Percentiles rank a stretch among this genome's conserved stretches.
phyloP scores from a whole-genome alignment of 2,329 filamentous ascomycete species.

The Aaosphaeria pasadenensis region DNA sequence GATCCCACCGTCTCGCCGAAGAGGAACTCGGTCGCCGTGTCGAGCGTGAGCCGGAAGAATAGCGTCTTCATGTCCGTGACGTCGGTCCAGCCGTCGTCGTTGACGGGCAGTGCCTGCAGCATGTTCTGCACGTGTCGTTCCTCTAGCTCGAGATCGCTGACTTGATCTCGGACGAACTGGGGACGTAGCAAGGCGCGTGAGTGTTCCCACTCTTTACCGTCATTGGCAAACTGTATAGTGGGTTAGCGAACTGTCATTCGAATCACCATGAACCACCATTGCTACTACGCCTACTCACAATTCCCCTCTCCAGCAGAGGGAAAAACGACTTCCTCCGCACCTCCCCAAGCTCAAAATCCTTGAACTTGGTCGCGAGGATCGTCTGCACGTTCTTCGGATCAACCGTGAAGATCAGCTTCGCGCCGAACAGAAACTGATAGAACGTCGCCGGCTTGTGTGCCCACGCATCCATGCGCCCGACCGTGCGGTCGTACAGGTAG shows the following conservation, averaged over 20 bases:
- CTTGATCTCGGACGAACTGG: slow-evolving; percentile 32
- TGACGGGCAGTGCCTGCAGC: slow-evolving; percentile 19
- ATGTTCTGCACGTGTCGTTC: slow-evolving; percentile 32
- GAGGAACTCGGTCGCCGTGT: slow-evolving; percentile 36
- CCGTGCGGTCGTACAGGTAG: no score
- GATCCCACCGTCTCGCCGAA: slow-evolving; percentile 35
- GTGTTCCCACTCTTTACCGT: slow-evolving; percentile 30
- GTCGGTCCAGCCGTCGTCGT: slow-evolving; percentile 20
- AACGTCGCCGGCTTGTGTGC: slow-evolving; percentile 20
- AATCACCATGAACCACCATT: not conserved
- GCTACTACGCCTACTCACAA: slow-evolving; percentile 16
- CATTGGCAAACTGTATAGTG: slow-evolving; percentile 22
- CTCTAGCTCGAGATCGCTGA: slow-evolving; percentile 31
- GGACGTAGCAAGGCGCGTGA: slow-evolving; percentile 32
- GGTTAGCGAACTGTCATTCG: not conserved
- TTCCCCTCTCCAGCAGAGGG: slow-evolving; percentile 40
- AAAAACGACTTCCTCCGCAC: slow-evolving; percentile 35
- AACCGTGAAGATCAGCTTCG: slow-evolving; percentile 24
- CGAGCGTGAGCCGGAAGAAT: slow-evolving; percentile 40
- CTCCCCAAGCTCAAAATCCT: slow-evolving; percentile 43
- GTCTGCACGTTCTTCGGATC: slow-evolving; percentile 47
- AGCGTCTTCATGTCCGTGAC: slow-evolving; percentile 35
- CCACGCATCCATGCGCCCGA: no score
- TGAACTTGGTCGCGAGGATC: slow-evolving; percentile 44
- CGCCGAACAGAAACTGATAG: slow-evolving; percentile 15